Conservation (phyloP, 805 yeast genomes). For the Metschnikowia similis region DNA sequence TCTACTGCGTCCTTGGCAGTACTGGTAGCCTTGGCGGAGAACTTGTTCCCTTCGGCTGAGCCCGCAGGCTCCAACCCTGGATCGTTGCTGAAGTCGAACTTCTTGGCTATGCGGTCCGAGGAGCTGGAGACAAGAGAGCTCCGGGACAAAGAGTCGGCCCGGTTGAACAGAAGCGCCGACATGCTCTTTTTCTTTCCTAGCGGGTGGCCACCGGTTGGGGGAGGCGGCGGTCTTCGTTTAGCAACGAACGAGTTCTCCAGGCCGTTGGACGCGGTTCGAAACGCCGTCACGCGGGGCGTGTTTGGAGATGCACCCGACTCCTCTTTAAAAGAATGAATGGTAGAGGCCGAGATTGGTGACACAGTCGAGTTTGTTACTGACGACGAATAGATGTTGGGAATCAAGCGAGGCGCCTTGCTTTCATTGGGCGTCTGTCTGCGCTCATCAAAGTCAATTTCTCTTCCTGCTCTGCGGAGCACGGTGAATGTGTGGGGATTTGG, state of each 20-base stretch:
- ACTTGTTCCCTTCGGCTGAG: constrained; percentile 10
- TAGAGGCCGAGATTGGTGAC: constrained; percentile 36
- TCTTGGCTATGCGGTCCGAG: constrained; percentile 36
- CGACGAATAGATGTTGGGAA: constrained; percentile 18
- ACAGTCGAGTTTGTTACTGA: constrained; percentile 16
- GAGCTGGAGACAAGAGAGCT: not conserved
- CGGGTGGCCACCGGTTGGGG: constrained; percentile 38
- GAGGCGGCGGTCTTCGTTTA: constrained; percentile 66
- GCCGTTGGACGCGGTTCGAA: constrained; percentile 4
- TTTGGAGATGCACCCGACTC: constrained; percentile 1
- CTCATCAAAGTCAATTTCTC: constrained; percentile 79
- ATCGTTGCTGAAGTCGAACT: constrained; percentile 68
- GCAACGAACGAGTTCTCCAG: constrained; percentile 47
- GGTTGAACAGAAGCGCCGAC: not conserved
- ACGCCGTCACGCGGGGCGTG: not conserved
- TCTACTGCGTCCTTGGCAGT: not conserved
- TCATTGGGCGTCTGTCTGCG: constrained; percentile 72
- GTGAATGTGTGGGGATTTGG: constrained; percentile 44
- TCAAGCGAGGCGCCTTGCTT: constrained; percentile 36
- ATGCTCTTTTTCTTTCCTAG: constrained; percentile 1
- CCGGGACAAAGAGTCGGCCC: constrained; percentile 1
- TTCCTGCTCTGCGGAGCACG: constrained; percentile 59
- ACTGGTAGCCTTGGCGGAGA: constrained; percentile 1
- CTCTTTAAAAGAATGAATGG: constrained; percentile 27
- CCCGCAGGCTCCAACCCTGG: constrained; percentile 33